Evolutionary conservation across 2,329 filamentous ascomycete genomes (phyloP).

Genomic region (Zymoseptoria ardabiliae): DNA sequence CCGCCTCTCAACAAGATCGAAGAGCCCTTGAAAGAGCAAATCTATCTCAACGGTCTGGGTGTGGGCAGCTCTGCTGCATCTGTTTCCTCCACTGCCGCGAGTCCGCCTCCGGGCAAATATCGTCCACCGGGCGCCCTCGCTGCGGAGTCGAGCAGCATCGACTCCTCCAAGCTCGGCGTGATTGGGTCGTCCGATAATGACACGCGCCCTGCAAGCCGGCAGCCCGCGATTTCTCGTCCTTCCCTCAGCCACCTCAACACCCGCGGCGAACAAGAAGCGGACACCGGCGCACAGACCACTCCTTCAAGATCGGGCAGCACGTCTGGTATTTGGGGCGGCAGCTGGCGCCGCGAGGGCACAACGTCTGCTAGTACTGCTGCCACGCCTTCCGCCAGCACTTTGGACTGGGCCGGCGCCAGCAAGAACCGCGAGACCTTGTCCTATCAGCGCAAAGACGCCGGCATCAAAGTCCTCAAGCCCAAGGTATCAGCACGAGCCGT

Average conservation of each 20-base stretch:
- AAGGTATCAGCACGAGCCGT: constrained; percentile 53
- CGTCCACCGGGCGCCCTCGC: constrained; percentile 24
- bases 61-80: constrained; percentile 20
- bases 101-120: constrained; percentile 24
- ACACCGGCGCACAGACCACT: constrained; percentile 10
- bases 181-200: constrained; percentile 19
- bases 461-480: constrained; percentile 87
- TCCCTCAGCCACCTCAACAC: constrained; percentile 20
- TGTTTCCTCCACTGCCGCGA: constrained; percentile 21
- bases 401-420: constrained; percentile 51
- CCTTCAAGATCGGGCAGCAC: constrained; percentile 18
- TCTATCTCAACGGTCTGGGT: constrained; percentile 28
- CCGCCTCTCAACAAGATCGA: constrained; percentile 28
- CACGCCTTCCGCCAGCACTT: constrained; percentile 8
- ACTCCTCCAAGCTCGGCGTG: constrained; percentile 18
- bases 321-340: constrained; percentile 40
- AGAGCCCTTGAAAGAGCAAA: constrained; percentile 45
- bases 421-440: constrained; percentile 50
- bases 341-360: constrained; percentile 39
- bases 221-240: constrained; percentile 18
- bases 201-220: constrained; percentile 19
- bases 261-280: constrained; percentile 11
- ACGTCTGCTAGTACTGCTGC: constrained; percentile 9
- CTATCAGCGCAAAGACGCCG: constrained; percentile 62
- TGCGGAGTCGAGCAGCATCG: constrained; percentile 13